Evolutionary conservation across 257 asterid genomes (phyloP).

Genomic region (Haberlea rhodopensis): DNA sequence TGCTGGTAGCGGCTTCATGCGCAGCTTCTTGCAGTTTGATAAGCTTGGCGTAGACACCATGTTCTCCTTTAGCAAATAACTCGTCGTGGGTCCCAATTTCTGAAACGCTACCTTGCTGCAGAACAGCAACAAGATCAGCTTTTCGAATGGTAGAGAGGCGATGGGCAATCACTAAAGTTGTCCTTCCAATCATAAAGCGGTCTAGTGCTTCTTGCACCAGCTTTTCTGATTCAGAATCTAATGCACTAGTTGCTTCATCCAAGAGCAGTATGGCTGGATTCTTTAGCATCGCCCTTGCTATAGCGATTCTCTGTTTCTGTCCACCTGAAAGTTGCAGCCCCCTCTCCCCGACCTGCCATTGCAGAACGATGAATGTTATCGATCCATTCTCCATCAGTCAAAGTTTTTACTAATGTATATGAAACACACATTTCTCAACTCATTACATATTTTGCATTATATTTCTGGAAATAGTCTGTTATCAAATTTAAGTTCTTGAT

Average conservation of each 20-base stretch:
- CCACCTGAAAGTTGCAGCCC: slow-evolving; percentile 92
- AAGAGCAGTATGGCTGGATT: slow-evolving; percentile 72
- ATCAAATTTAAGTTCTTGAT: background rate
- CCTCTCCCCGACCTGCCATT: slow-evolving; percentile 73
- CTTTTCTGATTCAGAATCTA: slow-evolving; percentile 86
- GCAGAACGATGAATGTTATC: background rate
- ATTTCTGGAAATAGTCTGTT: background rate
- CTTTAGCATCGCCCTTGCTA: slow-evolving; percentile 89
- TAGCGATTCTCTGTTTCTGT: slow-evolving; percentile 88
- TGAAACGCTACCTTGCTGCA: slow-evolving; percentile 56
- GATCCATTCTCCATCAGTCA: background rate
- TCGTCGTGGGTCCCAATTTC: slow-evolving; percentile 91
- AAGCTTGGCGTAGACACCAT: slow-evolving; percentile 72
- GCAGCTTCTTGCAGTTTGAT: slow-evolving; percentile 90
- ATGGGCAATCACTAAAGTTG: slow-evolving; percentile 88
- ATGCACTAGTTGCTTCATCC: slow-evolving; percentile 90
- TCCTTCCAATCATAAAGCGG: slow-evolving; percentile 87
- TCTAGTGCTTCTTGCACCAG: slow-evolving; percentile 92
- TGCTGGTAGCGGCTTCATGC: slow-evolving; percentile 70
- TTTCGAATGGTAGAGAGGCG: slow-evolving; percentile 85
- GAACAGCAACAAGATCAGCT: slow-evolving; percentile 79
- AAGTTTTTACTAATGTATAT: background rate
- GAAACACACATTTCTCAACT: background rate
- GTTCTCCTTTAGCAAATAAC: slow-evolving; percentile 73
- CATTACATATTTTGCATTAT: background rate